A percentile compares a stretch with the other conserved stretches of the same genome.
Evolutionary conservation across 2,329 filamentous ascomycete species (phyloP).

Genomic region (Botrytis fabae): DNA sequence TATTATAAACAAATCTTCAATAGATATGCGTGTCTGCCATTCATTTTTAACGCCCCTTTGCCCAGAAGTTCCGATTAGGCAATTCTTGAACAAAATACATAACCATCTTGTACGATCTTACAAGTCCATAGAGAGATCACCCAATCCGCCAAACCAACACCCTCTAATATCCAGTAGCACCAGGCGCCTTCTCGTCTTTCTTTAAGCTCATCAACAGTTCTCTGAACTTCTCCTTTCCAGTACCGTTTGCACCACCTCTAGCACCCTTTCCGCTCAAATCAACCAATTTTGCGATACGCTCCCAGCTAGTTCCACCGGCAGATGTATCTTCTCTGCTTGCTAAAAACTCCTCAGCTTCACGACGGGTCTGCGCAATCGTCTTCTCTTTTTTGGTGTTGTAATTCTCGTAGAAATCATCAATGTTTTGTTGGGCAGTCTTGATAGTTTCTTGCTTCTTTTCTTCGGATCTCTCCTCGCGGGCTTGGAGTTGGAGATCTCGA

Average conservation of each 20-base stretch:
- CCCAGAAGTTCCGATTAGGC: conserved; percentile 34
- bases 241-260: conserved; percentile 82
- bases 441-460: conserved; percentile 82
- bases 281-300: conserved; percentile 96
- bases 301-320: conserved; percentile 95
- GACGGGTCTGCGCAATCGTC: conserved; percentile 79
- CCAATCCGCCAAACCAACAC: conserved; percentile 15
- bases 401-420: conserved; percentile 99
- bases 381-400: conserved; percentile 99
- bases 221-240: conserved; percentile 94
- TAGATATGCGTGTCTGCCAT: conserved; percentile 31
- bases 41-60: conserved; percentile 41
- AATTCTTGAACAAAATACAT: conserved; percentile 33
- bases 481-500: conserved; percentile 77
- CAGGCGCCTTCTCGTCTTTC: conserved; percentile 87
- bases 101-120: conserved; percentile 38
- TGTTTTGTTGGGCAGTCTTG: conserved; percentile 86
- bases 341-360: conserved; percentile 92
- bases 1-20: conserved; percentile 19
- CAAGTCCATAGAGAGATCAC: conserved; percentile 30
- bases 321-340: conserved; percentile 87
- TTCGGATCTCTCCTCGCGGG: conserved; percentile 80
- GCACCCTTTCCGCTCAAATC: conserved; percentile 92
- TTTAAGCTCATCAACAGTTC: conserved; percentile 83
- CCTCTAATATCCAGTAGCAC: conserved; percentile 60